Evolutionary conservation across 2,329 filamentous ascomycete genomes (phyloP).

Genomic region (Cytospora paraplurivora): DNA sequence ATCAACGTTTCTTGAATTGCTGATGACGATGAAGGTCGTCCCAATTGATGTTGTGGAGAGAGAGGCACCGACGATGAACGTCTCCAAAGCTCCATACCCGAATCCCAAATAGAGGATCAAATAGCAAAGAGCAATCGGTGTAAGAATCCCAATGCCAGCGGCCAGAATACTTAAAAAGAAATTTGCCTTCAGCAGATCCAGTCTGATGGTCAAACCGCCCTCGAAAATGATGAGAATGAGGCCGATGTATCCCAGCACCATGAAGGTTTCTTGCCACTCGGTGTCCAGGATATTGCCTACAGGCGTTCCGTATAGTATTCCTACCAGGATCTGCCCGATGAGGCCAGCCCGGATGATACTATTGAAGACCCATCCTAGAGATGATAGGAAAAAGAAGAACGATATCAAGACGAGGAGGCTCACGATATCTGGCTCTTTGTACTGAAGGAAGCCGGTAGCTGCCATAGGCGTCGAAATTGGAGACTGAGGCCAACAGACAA

Average conservation of each 20-base stretch:
- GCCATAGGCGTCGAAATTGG: background rate
- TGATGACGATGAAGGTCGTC: conserved; percentile 38
- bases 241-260: conserved; percentile 50
- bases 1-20: conserved; percentile 38
- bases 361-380: conserved; percentile 45
- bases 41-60: conserved; percentile 24
- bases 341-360: conserved; percentile 47
- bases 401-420: conserved; percentile 46
- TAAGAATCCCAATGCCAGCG: conserved; percentile 47
- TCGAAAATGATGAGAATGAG: conserved; percentile 54
- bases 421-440: conserved; percentile 44
- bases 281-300: conserved; percentile 46
- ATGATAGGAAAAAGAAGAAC: conserved; percentile 47
- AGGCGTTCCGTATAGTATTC: conserved; percentile 49
- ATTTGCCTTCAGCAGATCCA: conserved; percentile 50
- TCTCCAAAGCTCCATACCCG: conserved; percentile 38
- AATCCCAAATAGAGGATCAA: conserved; percentile 46
- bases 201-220: conserved; percentile 48
- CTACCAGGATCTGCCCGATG: conserved; percentile 50
- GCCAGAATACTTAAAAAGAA: conserved; percentile 44
- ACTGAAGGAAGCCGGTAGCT: conserved; percentile 39
- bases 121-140: conserved; percentile 49
- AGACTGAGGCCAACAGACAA: background rate
- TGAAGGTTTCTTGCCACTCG: conserved; percentile 49
- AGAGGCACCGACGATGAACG: conserved; percentile 24